A percentile compares a stretch with the other conserved stretches of the same genome.
These are phyloP conservation scores for Metrosideros polymorpha DNA, from an alignment of 441 rosid species.

Conservation along the genomic window DNA sequence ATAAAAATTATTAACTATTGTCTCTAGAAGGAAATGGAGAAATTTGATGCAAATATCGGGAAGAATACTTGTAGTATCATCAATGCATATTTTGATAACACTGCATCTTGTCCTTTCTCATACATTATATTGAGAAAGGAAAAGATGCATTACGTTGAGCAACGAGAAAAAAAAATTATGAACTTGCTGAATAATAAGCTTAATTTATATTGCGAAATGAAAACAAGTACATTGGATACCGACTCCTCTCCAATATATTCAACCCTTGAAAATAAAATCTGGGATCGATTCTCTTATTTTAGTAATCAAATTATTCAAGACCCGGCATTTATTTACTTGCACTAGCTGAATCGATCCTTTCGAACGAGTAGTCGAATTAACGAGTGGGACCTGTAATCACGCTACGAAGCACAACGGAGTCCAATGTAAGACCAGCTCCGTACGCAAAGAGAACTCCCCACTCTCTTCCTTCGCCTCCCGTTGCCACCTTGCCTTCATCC, in stretches of 20 bases:
- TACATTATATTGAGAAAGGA: background rate
- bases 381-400: background rate
- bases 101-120: background rate
- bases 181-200: background rate
- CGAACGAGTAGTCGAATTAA: background rate
- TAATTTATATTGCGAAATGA: background rate
- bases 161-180: background rate
- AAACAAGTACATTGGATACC: background rate
- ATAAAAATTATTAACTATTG: too few species aligned
- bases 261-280: background rate
- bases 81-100: background rate
- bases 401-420: slow-evolving; percentile 31
- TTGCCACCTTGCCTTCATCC: slow-evolving; percentile 24
- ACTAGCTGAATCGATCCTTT: background rate
- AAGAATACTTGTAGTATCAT: background rate
- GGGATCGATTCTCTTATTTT: background rate
- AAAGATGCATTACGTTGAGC: background rate
- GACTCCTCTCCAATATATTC: background rate
- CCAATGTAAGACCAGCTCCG: slow-evolving; percentile 32
- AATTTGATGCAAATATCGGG: background rate
- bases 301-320: background rate
- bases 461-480: slow-evolving; percentile 26
- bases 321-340: background rate
- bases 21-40: background rate
- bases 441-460: slow-evolving; percentile 39